Percentiles rank a stretch among this genome's conserved stretches.
Conservation (phyloP, 208 protist species). For the Borovskyia barvae region DNA sequence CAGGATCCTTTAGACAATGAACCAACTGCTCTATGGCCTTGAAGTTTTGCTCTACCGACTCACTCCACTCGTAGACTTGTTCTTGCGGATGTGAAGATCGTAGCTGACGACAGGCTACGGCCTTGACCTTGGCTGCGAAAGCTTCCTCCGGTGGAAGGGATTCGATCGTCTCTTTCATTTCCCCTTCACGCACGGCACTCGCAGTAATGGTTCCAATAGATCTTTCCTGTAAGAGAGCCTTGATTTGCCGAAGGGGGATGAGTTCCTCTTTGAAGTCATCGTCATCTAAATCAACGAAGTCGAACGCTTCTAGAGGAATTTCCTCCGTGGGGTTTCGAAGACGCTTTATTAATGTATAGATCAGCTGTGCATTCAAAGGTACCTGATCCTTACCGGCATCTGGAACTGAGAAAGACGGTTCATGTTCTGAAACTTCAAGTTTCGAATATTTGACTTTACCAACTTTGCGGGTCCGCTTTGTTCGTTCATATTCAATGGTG, state of each 20-base stretch:
- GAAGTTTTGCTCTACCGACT: conserved; percentile 23
- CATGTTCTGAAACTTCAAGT: conserved; percentile 12
- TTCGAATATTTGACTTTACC: conserved; percentile 9
- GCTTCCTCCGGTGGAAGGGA: conserved; percentile 33
- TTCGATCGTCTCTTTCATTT: conserved; percentile 39
- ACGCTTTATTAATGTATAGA: conserved; percentile 30
- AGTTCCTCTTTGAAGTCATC: conserved; percentile 48
- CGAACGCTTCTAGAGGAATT: conserved; percentile 34
- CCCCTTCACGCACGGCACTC: conserved; percentile 3
- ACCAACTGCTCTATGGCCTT: conserved; percentile 41
- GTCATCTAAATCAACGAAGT: conserved; percentile 48
- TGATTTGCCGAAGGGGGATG: conserved; percentile 34
- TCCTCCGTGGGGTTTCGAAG: conserved; percentile 26
- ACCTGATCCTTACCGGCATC: conserved; percentile 34
- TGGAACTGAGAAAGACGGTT: conserved; percentile 14
- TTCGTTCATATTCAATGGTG: conserved; percentile 18
- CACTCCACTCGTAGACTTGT: neutral
- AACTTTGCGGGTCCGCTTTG: conserved; percentile 5
- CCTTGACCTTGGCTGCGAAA: conserved; percentile 34
- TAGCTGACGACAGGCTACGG: conserved; percentile 19
- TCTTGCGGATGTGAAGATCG: conserved; percentile 5
- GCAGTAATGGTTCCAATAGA: conserved; percentile 30
- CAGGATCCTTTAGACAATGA: conserved; percentile 19
- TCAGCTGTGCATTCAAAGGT: conserved; percentile 50
- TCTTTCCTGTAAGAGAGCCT: conserved; percentile 38